These are phyloP conservation scores for Colletotrichum lindemuthianum DNA, from an alignment of 2,329 filamentous ascomycete species.

Conservation along the genomic window DNA sequence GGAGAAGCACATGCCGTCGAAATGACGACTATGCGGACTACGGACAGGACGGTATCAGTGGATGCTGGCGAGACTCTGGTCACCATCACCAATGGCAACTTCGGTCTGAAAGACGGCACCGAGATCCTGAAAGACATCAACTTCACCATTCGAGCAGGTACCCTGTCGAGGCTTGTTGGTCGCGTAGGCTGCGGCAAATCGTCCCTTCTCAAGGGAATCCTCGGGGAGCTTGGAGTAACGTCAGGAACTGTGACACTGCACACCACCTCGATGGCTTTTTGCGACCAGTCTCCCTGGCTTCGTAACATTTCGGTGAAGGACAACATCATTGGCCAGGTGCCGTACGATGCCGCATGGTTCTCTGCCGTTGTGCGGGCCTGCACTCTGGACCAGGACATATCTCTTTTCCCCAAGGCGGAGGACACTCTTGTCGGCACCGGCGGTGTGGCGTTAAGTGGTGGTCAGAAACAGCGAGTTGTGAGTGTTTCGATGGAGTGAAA, in stretches of 20 bases:
- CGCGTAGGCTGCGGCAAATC: conserved; percentile 57
- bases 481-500: conserved; percentile 24
- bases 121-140: conserved; percentile 41
- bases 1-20: conserved; percentile 18
- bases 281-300: conserved; percentile 56
- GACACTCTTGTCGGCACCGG: conserved; percentile 51
- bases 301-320: conserved; percentile 51
- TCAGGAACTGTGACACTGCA: conserved; percentile 29
- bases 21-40: neutral
- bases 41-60: neutral
- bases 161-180: conserved; percentile 51
- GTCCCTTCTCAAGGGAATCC: conserved; percentile 48
- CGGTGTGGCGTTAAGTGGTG: conserved; percentile 55
- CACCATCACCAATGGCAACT: conserved; percentile 23
- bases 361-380: conserved; percentile 45
- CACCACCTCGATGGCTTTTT: conserved; percentile 49
- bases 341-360: conserved; percentile 44
- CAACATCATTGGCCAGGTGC: conserved; percentile 48
- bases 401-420: conserved; percentile 44
- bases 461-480: conserved; percentile 55
- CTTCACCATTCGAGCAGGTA: conserved; percentile 36
- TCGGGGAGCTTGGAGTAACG: conserved; percentile 48
- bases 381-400: conserved; percentile 47
- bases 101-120: conserved; percentile 34
- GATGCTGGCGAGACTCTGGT: conserved; percentile 18